Conservation (phyloP, 2,329 filamentous ascomycete species). For the Fusarium camptoceras region DNA sequence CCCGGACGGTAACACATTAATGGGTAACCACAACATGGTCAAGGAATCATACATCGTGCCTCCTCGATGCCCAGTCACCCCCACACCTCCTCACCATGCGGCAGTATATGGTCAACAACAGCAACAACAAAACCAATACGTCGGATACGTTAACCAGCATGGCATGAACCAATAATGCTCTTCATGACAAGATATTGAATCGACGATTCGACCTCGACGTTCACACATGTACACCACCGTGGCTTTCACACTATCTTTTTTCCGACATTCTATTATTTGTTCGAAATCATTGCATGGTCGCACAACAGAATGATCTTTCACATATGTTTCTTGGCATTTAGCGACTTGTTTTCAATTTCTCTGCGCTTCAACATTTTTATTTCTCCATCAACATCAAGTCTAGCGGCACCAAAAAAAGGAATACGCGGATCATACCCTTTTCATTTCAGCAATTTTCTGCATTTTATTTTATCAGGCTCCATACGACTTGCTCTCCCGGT, state of each 20-base stretch:
- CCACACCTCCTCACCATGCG: slow-evolving; percentile 63
- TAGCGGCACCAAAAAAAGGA: slow-evolving; percentile 56
- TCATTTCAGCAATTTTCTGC: slow-evolving; percentile 44
- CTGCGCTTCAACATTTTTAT: slow-evolving; percentile 43
- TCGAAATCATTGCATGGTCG: slow-evolving; percentile 51
- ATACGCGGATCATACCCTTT: slow-evolving; percentile 55
- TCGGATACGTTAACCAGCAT: slow-evolving; percentile 57
- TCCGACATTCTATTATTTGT: slow-evolving; percentile 44
- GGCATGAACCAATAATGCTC: slow-evolving; percentile 58
- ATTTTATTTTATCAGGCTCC: slow-evolving; percentile 41
- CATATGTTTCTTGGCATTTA: slow-evolving; percentile 60
- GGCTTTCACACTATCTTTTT: slow-evolving; percentile 32
- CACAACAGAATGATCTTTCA: slow-evolving; percentile 49
- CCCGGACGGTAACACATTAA: slow-evolving; percentile 74
- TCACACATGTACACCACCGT: slow-evolving; percentile 18
- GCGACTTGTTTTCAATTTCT: slow-evolving; percentile 54
- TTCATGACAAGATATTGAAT: slow-evolving; percentile 23
- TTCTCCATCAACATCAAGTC: slow-evolving; percentile 53
- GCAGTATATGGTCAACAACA: slow-evolving; percentile 50
- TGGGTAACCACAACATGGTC: slow-evolving; percentile 55
- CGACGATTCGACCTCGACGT: slow-evolving; percentile 18
- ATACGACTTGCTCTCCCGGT: slow-evolving; percentile 40
- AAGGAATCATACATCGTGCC: slow-evolving; percentile 63
- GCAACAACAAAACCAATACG: slow-evolving; percentile 49
- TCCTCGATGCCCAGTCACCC: slow-evolving; percentile 71